These are phyloP conservation scores for Nitzschia sp. DNA, from an alignment of 108 stramenopile genomes.

Conservation along the genomic window DNA sequence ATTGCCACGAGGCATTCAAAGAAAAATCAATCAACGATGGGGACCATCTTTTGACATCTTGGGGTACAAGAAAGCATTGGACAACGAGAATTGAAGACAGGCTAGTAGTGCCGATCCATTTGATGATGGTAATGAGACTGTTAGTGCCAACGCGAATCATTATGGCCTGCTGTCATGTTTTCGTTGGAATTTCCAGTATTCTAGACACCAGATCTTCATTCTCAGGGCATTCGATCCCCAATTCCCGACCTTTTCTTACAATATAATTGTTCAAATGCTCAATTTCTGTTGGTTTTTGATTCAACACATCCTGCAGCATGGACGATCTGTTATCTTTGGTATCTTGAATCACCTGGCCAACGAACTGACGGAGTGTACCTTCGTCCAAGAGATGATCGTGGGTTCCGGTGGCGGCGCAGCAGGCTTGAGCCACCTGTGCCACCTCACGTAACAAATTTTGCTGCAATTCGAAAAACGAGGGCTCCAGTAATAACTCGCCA, in stretches of 20 bases:
- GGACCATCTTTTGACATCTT: constrained; percentile 31
- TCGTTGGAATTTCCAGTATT: constrained; percentile 41
- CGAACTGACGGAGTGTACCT: constrained; percentile 39
- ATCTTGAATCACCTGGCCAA: constrained; percentile 53
- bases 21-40: constrained; percentile 34
- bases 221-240: constrained; percentile 48
- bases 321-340: constrained; percentile 73
- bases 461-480: constrained; percentile 11
- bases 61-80: constrained; percentile 24
- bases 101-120: no score
- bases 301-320: constrained; percentile 73
- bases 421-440: constrained; percentile 15
- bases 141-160: no score
- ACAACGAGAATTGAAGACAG: no score
- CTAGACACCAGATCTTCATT: constrained; percentile 45
- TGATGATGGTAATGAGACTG: background rate
- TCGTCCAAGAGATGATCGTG: background rate
- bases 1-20: constrained; percentile 8
- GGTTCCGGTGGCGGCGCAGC: background rate
- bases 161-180: background rate
- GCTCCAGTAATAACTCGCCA: constrained; percentile 40
- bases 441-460: constrained; percentile 24
- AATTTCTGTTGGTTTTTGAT: constrained; percentile 60
- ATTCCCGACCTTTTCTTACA: constrained; percentile 44
- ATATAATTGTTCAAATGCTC: constrained; percentile 79